Base-by-base conservation (phyloP, 768 basidiomycete genomes). In the Panaeolus cyanescens region DNA sequence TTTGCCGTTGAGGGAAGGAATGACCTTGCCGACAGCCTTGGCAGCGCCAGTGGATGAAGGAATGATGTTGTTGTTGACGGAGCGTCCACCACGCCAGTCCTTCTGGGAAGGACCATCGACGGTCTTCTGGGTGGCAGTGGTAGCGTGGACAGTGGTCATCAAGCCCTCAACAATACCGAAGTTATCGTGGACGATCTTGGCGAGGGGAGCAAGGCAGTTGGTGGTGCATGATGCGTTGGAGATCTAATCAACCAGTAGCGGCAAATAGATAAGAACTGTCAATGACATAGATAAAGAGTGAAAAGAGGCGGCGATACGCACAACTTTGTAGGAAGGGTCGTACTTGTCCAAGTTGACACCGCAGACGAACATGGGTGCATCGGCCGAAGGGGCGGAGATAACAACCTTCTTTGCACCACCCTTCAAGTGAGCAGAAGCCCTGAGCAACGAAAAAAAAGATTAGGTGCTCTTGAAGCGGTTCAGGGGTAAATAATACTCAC, bases 171-270 rank as follows among this genome's bases (percentile, higher is more conserved):
- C 84, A 71, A 99, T 96, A 70, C 91, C 93, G 72, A 93, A 98
- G 64, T 93, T 95, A 87, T 99, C 97, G 79, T 99, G 70, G 83
- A 99, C 84, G 77, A 98, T 90, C 85, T 99, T 99, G 76, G 96
- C 96, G 63, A 99, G 87, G 64, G 96, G 95, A n/a, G 96, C 96
- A 62, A 99, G 87, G 80, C 96, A 99, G 89, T 99, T 99, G 77
- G 96, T 99, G 50, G 96, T 99, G 88, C 96, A 99, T 20, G 96
- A 98, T 31, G 96, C 96, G 79, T 99, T 99, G 69, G 96, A 99
- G 78, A 99, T 93, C 87, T 89, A 67, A 42, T 54, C 58, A 33
- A 10, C 5, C 36, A 42, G 56, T 54, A 33, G 50, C 32, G 50
- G 31, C 32, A 60, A 20, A 42, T 25, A 61, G 60, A 58, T 64